Percentiles rank a stretch among this genome's conserved stretches.
These are phyloP conservation scores for Diaporthe humulicola DNA, from an alignment of 2,329 filamentous ascomycete genomes.

Conservation along the genomic window DNA sequence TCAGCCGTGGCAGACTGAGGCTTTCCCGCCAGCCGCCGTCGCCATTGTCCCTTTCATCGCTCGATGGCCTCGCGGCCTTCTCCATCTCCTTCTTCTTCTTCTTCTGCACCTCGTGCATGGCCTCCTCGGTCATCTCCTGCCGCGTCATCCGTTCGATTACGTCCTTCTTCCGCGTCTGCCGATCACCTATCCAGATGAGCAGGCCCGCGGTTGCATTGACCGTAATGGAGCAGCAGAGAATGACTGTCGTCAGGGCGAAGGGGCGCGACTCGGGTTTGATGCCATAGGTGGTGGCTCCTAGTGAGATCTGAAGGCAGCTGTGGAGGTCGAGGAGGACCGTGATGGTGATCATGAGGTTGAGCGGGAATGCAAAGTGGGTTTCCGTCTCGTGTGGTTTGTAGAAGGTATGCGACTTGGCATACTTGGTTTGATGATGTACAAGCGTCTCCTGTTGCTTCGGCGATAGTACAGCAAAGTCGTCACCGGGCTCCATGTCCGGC, in stretches of 20 bases:
- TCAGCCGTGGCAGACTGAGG: conserved; percentile 34
- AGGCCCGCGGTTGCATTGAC: conserved; percentile 84
- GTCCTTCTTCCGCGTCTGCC: conserved; percentile 86
- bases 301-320: conserved; percentile 82
- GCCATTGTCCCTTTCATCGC: conserved; percentile 23
- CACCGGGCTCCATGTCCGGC: conserved; percentile 57
- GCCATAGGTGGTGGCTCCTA: conserved; percentile 83
- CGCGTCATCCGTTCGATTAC: conserved; percentile 82
- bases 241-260: conserved; percentile 81
- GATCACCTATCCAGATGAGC: conserved; percentile 82
- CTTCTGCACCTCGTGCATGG: conserved; percentile 63
- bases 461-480: conserved; percentile 72
- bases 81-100: conserved; percentile 50
- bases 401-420: conserved; percentile 86
- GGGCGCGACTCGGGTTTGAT: conserved; percentile 79
- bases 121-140: conserved; percentile 78
- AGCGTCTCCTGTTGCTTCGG: conserved; percentile 76
- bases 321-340: conserved; percentile 86
- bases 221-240: conserved; percentile 83
- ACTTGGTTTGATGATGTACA: conserved; percentile 83
- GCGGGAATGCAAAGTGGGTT: conserved; percentile 84
- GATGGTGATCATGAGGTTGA: conserved; percentile 80
- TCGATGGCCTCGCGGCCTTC: conserved; percentile 21
- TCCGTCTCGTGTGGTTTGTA: conserved; percentile 90
- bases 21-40: conserved; percentile 25